Percentiles rank a stretch among this genome's conserved stretches.
phyloP scores from a whole-genome alignment of 345 rosid genomes.

The Hirschfeldia incana region DNA sequence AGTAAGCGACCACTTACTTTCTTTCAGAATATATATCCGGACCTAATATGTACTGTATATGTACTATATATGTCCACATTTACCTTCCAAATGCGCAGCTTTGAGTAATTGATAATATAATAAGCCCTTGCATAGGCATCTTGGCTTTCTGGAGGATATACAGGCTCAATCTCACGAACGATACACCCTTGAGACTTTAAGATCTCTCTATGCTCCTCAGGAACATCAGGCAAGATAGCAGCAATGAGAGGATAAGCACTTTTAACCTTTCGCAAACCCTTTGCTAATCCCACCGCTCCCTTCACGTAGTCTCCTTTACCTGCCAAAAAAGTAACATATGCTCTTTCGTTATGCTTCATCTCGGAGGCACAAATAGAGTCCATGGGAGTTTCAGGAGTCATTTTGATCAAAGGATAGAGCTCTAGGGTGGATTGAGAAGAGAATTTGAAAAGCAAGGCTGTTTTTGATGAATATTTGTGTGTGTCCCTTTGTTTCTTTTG shows the following conservation, averaged over 20 bases:
- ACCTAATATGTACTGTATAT: too few species aligned
- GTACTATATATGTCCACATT: too few species aligned
- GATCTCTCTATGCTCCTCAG: constrained; percentile 66
- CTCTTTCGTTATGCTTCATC: background rate
- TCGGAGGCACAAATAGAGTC: background rate
- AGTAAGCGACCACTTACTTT: too few species aligned
- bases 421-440: background rate
- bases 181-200: constrained; percentile 62
- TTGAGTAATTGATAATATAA: constrained; percentile 25
- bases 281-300: constrained; percentile 73
- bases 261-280: constrained; percentile 62
- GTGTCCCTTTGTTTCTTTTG: background rate
- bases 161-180: constrained; percentile 49
- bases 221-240: constrained; percentile 73
- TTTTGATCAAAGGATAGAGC: background rate
- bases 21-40: too few species aligned
- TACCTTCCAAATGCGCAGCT: constrained; percentile 18
- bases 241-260: constrained; percentile 68
- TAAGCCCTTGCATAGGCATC: constrained; percentile 16
- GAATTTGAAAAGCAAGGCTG: background rate
- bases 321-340: constrained; percentile 45
- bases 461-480: background rate
- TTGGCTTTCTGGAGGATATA: constrained; percentile 1
- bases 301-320: constrained; percentile 71
- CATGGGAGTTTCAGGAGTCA: background rate